These are phyloP conservation scores for Pseudogymnoascus sp. DNA, from an alignment of 2,329 filamentous ascomycete species.

Conservation along the genomic window DNA sequence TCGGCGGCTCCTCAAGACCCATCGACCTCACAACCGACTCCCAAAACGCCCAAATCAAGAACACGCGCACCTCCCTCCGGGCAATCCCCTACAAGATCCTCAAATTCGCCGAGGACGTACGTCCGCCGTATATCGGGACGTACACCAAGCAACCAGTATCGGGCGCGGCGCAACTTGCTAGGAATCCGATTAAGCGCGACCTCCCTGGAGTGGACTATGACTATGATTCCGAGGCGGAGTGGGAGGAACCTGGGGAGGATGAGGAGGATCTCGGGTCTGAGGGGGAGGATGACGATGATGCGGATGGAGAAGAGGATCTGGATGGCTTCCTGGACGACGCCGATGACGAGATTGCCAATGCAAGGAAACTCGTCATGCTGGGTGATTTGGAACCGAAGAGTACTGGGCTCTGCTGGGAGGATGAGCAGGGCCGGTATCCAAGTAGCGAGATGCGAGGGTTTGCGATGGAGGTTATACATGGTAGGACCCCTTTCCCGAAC, in stretches of 20 bases:
- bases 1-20: slow-evolving; percentile 18
- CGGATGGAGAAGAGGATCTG: slow-evolving; percentile 57
- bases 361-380: slow-evolving; percentile 48
- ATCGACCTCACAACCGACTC: slow-evolving; percentile 26
- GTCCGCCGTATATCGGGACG: slow-evolving; percentile 65
- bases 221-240: slow-evolving; percentile 80
- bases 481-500: too few relatives aligned
- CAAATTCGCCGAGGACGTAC: slow-evolving; percentile 53
- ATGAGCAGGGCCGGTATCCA: slow-evolving; percentile 38
- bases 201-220: slow-evolving; percentile 64
- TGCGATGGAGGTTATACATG: slow-evolving; percentile 65
- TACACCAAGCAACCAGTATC: slow-evolving; percentile 41
- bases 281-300: slow-evolving; percentile 59
- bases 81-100: slow-evolving; percentile 24
- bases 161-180: slow-evolving; percentile 40
- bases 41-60: slow-evolving; percentile 25
- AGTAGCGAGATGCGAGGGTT: slow-evolving; percentile 48
- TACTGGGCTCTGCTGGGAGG: slow-evolving; percentile 79
- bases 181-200: slow-evolving; percentile 44
- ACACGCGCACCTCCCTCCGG: slow-evolving; percentile 16
- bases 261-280: slow-evolving; percentile 48
- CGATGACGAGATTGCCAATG: slow-evolving; percentile 48
- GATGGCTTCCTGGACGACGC: slow-evolving; percentile 61
- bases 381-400: slow-evolving; percentile 67
- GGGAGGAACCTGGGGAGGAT: slow-evolving; percentile 58